Base-by-base conservation (phyloP, 192 early-diverging fungal species). In the Martensiomyces pterosporus region DNA sequence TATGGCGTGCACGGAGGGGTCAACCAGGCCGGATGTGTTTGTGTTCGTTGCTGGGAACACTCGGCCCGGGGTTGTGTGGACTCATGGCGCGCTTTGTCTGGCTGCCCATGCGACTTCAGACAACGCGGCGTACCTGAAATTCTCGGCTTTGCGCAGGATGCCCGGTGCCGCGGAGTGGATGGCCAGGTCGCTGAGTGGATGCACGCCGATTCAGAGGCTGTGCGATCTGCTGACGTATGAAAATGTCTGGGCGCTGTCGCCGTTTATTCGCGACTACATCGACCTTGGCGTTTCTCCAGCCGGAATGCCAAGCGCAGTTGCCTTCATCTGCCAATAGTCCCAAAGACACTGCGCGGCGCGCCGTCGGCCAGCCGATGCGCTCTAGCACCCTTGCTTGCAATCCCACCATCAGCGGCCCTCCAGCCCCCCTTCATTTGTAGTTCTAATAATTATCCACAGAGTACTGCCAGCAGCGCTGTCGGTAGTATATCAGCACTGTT, bases 151-250 rank as follows among this genome's bases (percentile, higher is more conserved):
- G 43, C 57, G 65, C 12, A 43, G 24, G 24, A 26, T 55, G 24
- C 53, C 57, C 3, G 15, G 51, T 2, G 57, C 65, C 12, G 39
- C 41, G 9, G 15, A 19, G 18, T 67, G 65, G 65, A 51, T 67
- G 18, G 48, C 42, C 4, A 41, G 37, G 35, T 32, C 57, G 6
- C 25, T 60, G 14, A 41, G 53, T 2, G 65, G 65, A 5, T 48
- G 46, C 32, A 67, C 65, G n/a, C 65, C 65, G 9, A 67, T 67
- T n/a, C 43, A 67, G 35, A 23, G 47, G 22, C 26, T 67, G 43
- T 67, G 65, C 33, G 65, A 67, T 16, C 15, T 52, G 16, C 42
- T 67, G 5, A 67, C 65, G 3, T 67, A 52, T 24, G 65, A 67
- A 26, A 67, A 60, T 45, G 18, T 67, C 17, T 39, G 55, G 2